These are phyloP conservation scores for Pseudogymnoascus sp. DNA, from an alignment of 2,329 filamentous ascomycete species.

Conservation along the genomic window DNA sequence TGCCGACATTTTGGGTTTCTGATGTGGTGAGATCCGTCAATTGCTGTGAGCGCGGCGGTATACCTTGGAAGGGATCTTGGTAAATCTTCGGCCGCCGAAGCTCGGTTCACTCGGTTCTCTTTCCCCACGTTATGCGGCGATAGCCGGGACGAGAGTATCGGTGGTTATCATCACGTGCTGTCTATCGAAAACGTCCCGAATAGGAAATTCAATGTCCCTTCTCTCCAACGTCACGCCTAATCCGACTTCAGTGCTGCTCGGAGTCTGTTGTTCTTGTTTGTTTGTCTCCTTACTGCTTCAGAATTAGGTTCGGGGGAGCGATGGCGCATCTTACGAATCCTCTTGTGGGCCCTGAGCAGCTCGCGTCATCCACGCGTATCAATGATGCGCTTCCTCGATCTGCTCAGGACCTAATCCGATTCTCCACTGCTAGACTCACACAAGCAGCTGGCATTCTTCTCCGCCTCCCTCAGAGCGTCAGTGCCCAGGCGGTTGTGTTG, in stretches of 20 bases:
- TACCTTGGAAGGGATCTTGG: slow-evolving; percentile 2
- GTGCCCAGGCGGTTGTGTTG: slow-evolving; percentile 75
- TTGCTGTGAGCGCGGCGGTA: slow-evolving; percentile 19
- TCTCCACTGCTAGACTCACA: slow-evolving; percentile 62
- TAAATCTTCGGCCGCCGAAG: slow-evolving; percentile 8
- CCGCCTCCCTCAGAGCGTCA: slow-evolving; percentile 73
- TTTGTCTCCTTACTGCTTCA: neutral
- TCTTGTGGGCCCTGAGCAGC: slow-evolving; percentile 62
- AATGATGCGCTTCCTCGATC: slow-evolving; percentile 51
- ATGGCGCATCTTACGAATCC: slow-evolving; percentile 62
- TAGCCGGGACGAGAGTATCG: neutral
- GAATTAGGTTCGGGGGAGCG: neutral
- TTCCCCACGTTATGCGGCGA: slow-evolving; percentile 10
- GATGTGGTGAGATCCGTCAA: slow-evolving; percentile 10
- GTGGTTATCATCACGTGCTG: neutral
- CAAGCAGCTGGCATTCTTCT: slow-evolving; percentile 75
- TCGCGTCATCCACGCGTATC: slow-evolving; percentile 48
- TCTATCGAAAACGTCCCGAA: slow-evolving; percentile 2
- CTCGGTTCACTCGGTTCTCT: slow-evolving; percentile 7
- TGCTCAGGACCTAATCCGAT: slow-evolving; percentile 63
- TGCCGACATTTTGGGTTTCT: slow-evolving; percentile 43
- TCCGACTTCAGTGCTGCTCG: neutral
- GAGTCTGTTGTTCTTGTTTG: neutral
- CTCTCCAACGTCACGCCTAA: neutral
- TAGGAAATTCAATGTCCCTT: slow-evolving; percentile 5